These are phyloP conservation scores for Graphilbum sp. DNA, from an alignment of 2,329 filamentous ascomycete genomes.

Conservation along the genomic window DNA sequence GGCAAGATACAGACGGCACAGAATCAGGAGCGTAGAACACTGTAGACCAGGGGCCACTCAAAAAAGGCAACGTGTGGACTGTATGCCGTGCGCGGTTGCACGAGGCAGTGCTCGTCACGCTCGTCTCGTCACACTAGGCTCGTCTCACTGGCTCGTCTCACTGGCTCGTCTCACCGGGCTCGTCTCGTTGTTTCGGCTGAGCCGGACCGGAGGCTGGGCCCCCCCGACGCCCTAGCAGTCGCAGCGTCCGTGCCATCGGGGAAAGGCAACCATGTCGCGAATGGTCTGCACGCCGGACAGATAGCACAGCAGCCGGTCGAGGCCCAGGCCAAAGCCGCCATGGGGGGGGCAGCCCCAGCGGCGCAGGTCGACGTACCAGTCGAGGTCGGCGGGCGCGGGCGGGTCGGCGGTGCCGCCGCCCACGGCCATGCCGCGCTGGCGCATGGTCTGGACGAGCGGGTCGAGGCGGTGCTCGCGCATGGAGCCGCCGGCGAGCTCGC, in stretches of 20 bases:
- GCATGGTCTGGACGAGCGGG: constrained; percentile 4
- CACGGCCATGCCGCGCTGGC: constrained; percentile 3
- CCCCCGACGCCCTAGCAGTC: constrained; percentile 39
- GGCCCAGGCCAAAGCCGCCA: constrained; percentile 79
- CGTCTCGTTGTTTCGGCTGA: too few relatives aligned
- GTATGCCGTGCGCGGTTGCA: too few relatives aligned
- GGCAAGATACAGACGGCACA: too few relatives aligned
- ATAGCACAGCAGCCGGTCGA: constrained; percentile 75
- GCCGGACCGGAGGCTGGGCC: too few relatives aligned
- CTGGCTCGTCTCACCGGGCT: too few relatives aligned
- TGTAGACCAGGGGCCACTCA: too few relatives aligned
- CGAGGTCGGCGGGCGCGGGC: constrained; percentile 24
- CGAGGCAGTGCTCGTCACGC: too few relatives aligned
- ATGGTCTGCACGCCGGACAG: constrained; percentile 68
- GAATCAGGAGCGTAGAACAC: too few relatives aligned
- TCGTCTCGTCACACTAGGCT: too few relatives aligned
- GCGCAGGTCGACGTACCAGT: constrained; percentile 81
- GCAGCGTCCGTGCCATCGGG: constrained; percentile 52
- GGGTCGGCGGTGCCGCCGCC: background rate
- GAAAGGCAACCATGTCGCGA: constrained; percentile 74
- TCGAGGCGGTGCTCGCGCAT: constrained; percentile 57
- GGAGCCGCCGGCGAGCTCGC: constrained; percentile 77
- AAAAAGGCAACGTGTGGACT: too few relatives aligned
- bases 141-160: too few relatives aligned
- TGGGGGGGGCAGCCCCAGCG: constrained; percentile 86